A percentile compares a stretch with the other conserved stretches of the same genome.
These are phyloP conservation scores for Euphorbia lathyris DNA, from an alignment of 345 rosid genomes.

Conservation along the genomic window DNA sequence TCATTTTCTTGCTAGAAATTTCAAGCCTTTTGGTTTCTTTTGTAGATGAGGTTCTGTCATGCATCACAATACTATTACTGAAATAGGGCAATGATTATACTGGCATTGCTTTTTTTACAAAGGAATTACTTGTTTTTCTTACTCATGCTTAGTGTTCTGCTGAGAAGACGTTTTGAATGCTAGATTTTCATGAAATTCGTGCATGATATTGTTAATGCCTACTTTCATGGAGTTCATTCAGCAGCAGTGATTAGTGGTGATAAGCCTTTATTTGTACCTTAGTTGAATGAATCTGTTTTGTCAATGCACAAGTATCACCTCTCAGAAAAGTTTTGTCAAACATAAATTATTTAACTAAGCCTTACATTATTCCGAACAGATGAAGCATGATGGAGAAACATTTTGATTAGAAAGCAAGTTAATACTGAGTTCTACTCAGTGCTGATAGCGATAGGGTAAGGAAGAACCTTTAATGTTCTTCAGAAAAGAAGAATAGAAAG, in stretches of 20 bases:
- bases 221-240: slow-evolving; percentile 4
- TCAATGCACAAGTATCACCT: slow-evolving; percentile 1
- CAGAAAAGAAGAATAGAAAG: neutral
- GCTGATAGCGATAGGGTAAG: neutral
- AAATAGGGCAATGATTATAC: neutral
- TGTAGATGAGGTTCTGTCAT: too few species aligned
- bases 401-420: neutral
- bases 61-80: neutral
- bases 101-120: too few species aligned
- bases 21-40: slow-evolving; percentile 3
- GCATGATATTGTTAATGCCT: neutral
- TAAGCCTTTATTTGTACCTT: neutral
- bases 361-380: neutral
- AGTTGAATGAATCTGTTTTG: neutral
- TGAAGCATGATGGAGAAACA: slow-evolving; percentile 5
- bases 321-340: neutral
- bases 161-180: neutral
- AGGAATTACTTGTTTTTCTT: too few species aligned
- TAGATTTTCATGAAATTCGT: neutral
- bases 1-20: neutral
- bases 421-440: neutral
- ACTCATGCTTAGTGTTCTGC: neutral
- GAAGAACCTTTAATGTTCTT: neutral
- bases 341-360: neutral
- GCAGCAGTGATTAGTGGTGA: neutral